Percentiles rank a stretch among this genome's conserved stretches.
Evolutionary conservation across 202 grass and related monocot genomes (phyloP).

Genomic region (Schoenoplectus triqueter): DNA sequence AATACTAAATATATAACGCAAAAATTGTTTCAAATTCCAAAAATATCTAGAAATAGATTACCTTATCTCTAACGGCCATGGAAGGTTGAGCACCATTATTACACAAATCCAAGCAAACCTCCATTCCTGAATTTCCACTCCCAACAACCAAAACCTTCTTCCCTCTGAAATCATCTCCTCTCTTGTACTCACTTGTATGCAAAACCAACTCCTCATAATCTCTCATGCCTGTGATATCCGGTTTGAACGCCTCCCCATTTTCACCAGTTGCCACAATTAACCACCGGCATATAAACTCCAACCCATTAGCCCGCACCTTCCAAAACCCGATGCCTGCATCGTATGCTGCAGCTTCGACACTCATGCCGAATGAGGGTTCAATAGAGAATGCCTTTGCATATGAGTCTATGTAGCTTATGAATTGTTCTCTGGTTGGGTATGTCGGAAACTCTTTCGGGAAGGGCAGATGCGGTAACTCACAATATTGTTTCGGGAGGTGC

Average conservation of each 20-base stretch:
- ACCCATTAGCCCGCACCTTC: slow-evolving; percentile 45
- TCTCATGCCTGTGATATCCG: slow-evolving; percentile 47
- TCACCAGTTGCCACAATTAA: slow-evolving; percentile 85
- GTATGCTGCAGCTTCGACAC: slow-evolving; percentile 55
- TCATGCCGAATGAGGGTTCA: slow-evolving; percentile 50
- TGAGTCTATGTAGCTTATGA: slow-evolving; percentile 76
- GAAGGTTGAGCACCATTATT: slow-evolving; percentile 69
- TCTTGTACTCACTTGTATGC: slow-evolving; percentile 85
- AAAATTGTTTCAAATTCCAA: background rate
- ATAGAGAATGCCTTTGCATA: slow-evolving; percentile 66
- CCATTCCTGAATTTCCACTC: slow-evolving; percentile 93
- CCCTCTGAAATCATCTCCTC: slow-evolving; percentile 61
- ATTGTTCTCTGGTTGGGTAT: slow-evolving; percentile 82
- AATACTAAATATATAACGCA: background rate
- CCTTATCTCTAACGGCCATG: slow-evolving; percentile 95
- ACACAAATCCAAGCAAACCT: slow-evolving; percentile 90
- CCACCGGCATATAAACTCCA: slow-evolving; percentile 80
- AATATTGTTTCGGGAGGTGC: slow-evolving; percentile 69
- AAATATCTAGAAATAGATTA: slow-evolving; percentile 24
- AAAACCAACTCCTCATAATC: slow-evolving; percentile 47
- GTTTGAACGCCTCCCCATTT: slow-evolving; percentile 71
- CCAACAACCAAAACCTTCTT: slow-evolving; percentile 87
- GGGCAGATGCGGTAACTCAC: slow-evolving; percentile 62
- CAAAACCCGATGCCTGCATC: slow-evolving; percentile 69
- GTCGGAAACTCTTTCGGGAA: slow-evolving; percentile 66